phyloP scores from a whole-genome alignment of 2,329 filamentous ascomycete species.

The Eutypa lata region DNA sequence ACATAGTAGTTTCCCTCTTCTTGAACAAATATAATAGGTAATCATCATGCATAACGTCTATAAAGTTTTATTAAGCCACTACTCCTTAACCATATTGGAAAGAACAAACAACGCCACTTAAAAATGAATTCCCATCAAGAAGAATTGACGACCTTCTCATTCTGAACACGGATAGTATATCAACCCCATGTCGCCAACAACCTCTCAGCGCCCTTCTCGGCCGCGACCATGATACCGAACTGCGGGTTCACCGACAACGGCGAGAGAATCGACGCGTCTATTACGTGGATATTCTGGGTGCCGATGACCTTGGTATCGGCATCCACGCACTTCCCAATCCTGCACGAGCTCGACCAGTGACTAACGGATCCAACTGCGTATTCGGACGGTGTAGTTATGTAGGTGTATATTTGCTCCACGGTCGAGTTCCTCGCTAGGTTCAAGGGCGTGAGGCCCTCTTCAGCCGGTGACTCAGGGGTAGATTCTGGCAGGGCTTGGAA shows the following conservation, averaged over 20 bases:
- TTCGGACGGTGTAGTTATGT: slow-evolving; percentile 44
- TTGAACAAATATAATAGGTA: too few species aligned
- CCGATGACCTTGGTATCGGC: slow-evolving; percentile 42
- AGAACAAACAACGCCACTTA: too few species aligned
- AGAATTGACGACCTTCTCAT: too few species aligned
- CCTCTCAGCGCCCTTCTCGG: slow-evolving; percentile 47
- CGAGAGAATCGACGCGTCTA: slow-evolving; percentile 47
- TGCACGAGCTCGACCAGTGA: slow-evolving; percentile 52
- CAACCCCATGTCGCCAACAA: slow-evolving; percentile 30
- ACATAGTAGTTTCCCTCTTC: too few species aligned
- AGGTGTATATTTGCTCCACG: slow-evolving; percentile 44
- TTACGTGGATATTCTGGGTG: slow-evolving; percentile 47
- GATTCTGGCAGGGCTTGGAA: slow-evolving; percentile 39
- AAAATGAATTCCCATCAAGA: too few species aligned
- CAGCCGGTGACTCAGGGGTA: slow-evolving; percentile 24
- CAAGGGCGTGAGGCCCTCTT: slow-evolving; percentile 39
- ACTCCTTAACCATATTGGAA: too few species aligned
- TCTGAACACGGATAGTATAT: too few species aligned
- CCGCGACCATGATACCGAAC: slow-evolving; percentile 52
- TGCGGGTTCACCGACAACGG: slow-evolving; percentile 53
- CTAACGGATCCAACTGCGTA: slow-evolving; percentile 50
- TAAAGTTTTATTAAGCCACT: too few species aligned
- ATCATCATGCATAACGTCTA: too few species aligned
- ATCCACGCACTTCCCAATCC: slow-evolving; percentile 49
- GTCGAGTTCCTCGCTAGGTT: slow-evolving; percentile 46